phyloP scores from a whole-genome alignment of 2,329 filamentous ascomycete species.

The Ustulina deusta region DNA sequence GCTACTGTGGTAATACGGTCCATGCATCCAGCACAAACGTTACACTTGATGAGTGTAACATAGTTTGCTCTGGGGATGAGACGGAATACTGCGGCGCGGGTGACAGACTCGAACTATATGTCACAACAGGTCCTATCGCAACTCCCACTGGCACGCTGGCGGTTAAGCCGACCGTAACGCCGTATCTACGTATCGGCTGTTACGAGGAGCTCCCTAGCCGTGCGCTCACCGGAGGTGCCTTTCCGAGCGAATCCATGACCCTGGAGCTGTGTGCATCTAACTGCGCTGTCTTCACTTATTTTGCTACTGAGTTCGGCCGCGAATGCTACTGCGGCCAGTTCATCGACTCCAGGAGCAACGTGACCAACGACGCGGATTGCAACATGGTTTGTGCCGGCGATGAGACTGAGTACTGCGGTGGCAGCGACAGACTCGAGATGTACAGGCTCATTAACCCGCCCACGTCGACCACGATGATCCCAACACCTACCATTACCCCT shows the following conservation, averaged over 20 bases:
- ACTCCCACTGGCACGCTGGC: constrained; percentile 52
- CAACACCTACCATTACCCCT: constrained; percentile 38
- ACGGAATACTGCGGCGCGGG: constrained; percentile 59
- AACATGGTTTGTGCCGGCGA: constrained; percentile 55
- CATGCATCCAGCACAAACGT: constrained; percentile 50
- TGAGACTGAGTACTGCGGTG: constrained; percentile 55
- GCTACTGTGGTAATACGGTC: constrained; percentile 62
- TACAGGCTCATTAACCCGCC: constrained; percentile 47
- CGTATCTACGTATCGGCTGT: constrained; percentile 56
- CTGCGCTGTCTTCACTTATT: constrained; percentile 55
- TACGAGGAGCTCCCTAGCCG: constrained; percentile 55
- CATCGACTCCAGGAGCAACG: constrained; percentile 50
- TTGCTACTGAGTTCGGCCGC: constrained; percentile 54
- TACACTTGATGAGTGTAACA: constrained; percentile 53
- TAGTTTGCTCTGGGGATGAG: constrained; percentile 57
- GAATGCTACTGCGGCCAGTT: constrained; percentile 58
- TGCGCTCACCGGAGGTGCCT: constrained; percentile 52
- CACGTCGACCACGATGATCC: constrained; percentile 32
- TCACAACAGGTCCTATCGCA: constrained; percentile 54
- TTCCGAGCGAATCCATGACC: constrained; percentile 54
- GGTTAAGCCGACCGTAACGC: constrained; percentile 52
- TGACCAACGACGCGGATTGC: constrained; percentile 52
- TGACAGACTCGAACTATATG: constrained; percentile 59
- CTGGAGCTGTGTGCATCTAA: constrained; percentile 54
- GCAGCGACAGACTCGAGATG: constrained; percentile 54